phyloP scores from a whole-genome alignment of 345 rosid genomes.

The Gossypium rotundifolium region DNA sequence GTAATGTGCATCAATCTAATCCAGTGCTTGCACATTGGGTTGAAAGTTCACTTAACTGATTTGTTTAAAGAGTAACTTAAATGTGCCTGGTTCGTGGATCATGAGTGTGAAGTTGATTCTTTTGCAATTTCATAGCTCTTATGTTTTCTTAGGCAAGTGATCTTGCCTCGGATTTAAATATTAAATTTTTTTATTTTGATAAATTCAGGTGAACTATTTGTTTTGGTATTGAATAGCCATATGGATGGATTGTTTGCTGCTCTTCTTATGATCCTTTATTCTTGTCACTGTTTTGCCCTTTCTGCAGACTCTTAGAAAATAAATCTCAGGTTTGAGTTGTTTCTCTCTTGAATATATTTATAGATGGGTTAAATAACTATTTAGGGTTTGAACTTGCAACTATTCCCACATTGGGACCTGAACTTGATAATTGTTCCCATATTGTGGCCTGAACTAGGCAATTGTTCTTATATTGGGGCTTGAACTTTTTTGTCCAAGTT shows the following conservation, averaged over 20 bases:
- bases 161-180: not conserved
- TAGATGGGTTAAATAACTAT: not conserved
- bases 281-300: slow-evolving; percentile 15
- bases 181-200: not conserved
- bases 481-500: too few species aligned
- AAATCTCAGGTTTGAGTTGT: slow-evolving; percentile 33
- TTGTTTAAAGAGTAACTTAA: not conserved
- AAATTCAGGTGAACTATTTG: slow-evolving; percentile 15
- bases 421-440: too few species aligned
- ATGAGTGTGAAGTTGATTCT: not conserved
- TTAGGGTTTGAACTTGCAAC: too few species aligned
- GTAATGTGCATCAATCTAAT: not conserved
- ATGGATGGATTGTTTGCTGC: slow-evolving; percentile 8
- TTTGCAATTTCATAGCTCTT: not conserved
- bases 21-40: not conserved
- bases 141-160: not conserved
- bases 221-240: slow-evolving; percentile 3
- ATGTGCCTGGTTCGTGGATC: not conserved
- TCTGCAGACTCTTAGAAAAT: not conserved
- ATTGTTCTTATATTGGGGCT: too few species aligned
- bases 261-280: slow-evolving; percentile 5
- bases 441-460: too few species aligned
- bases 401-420: too few species aligned
- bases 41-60: not conserved
- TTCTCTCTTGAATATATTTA: slow-evolving; percentile 4